These are phyloP conservation scores for Penstemon barbatus DNA, from an alignment of 257 asterid species.

Conservation along the genomic window DNA sequence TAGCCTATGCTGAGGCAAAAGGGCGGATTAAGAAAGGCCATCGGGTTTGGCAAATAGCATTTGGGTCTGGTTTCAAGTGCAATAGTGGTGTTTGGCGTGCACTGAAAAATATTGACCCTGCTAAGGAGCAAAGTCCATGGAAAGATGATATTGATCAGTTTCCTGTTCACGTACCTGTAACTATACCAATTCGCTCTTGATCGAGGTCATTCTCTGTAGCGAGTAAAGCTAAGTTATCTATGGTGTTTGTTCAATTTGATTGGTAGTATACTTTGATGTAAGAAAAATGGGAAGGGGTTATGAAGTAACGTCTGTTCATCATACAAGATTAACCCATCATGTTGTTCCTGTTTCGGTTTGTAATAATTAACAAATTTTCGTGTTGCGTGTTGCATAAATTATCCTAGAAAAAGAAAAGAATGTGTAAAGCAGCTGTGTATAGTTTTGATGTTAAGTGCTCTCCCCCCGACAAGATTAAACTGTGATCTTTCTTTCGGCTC, in stretches of 20 bases:
- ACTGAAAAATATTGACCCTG: slow-evolving; percentile 34
- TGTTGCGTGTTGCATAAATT: background rate
- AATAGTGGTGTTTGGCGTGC: slow-evolving; percentile 53
- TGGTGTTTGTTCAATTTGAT: background rate
- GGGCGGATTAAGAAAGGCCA: slow-evolving; percentile 48
- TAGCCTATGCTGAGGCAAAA: slow-evolving; percentile 51
- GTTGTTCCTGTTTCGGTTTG: background rate
- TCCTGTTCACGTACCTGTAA: slow-evolving; percentile 37
- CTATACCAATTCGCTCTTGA: slow-evolving; percentile 20
- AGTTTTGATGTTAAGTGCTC: background rate
- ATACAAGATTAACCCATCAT: background rate
- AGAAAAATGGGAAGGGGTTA: background rate
- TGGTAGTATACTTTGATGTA: background rate
- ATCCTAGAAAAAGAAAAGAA: background rate
- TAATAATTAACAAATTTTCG: background rate
- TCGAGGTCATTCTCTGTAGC: background rate
- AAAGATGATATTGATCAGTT: slow-evolving; percentile 41
- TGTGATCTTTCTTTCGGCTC: background rate
- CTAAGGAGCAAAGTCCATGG: slow-evolving; percentile 44
- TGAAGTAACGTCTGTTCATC: background rate
- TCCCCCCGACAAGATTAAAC: background rate
- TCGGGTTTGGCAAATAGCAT: slow-evolving; percentile 52
- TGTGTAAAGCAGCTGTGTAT: background rate
- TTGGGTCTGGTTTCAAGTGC: slow-evolving; percentile 54
- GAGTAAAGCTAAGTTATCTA: background rate